Evolutionary conservation across 2,329 filamentous ascomycete genomes (phyloP).

Genomic region (Colletotrichum chrysophilum): DNA sequence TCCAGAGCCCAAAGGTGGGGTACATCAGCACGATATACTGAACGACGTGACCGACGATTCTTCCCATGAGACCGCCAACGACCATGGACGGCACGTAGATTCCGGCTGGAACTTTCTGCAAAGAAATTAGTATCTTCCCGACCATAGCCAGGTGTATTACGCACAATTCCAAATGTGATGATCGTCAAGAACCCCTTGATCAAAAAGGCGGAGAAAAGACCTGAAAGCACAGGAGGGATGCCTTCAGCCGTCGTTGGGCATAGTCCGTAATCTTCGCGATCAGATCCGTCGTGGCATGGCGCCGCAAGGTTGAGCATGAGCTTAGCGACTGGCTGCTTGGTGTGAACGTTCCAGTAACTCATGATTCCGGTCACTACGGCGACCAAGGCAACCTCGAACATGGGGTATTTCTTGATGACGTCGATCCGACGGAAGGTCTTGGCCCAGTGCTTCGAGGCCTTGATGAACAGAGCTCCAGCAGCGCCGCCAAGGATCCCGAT

Average conservation of each 20-base stretch:
- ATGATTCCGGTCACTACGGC: slow-evolving; percentile 82
- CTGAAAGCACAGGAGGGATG: slow-evolving; percentile 78
- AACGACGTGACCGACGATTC: slow-evolving; percentile 83
- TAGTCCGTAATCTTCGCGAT: slow-evolving; percentile 71
- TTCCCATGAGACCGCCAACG: slow-evolving; percentile 89
- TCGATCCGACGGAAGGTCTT: slow-evolving; percentile 82
- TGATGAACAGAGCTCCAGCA: slow-evolving; percentile 92
- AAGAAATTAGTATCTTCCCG: slow-evolving; percentile 14
- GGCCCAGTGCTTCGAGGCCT: slow-evolving; percentile 90
- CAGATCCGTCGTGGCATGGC: slow-evolving; percentile 75
- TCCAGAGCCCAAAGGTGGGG: slow-evolving; percentile 76
- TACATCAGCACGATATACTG: slow-evolving; percentile 81
- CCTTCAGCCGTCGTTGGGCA: slow-evolving; percentile 76
- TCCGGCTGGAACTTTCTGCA: slow-evolving; percentile 87
- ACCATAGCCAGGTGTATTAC: slow-evolving; percentile 29
- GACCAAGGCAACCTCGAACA: slow-evolving; percentile 88
- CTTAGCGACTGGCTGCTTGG: slow-evolving; percentile 88
- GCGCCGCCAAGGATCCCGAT: slow-evolving; percentile 86
- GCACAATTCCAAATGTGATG: slow-evolving; percentile 87
- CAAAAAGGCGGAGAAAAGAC: slow-evolving; percentile 78
- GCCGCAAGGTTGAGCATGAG: slow-evolving; percentile 89
- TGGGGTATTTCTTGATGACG: slow-evolving; percentile 80
- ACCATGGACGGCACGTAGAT: slow-evolving; percentile 99
- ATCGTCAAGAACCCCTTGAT: slow-evolving; percentile 90
- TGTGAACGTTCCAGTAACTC: slow-evolving; percentile 93